phyloP scores from a whole-genome alignment of 495 filamentous ascomycete species.

The Neurospora discreta region DNA sequence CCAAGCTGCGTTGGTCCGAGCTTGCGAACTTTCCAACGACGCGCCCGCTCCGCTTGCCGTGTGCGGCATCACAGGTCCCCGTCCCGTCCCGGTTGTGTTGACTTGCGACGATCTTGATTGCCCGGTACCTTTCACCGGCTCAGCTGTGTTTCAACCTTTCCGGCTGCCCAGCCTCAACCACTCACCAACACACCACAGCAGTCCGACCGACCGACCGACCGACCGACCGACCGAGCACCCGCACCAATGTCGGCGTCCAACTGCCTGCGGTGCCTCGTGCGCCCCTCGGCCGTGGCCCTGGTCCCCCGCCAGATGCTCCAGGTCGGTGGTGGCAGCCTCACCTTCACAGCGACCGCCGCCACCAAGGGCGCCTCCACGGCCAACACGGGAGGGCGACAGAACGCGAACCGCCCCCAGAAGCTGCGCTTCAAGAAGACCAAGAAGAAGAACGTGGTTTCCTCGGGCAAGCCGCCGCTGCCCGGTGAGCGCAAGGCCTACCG shows the following conservation, averaged over 20 bases:
- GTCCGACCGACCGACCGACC: not conserved
- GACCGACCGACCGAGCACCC: slow-evolving; percentile 5
- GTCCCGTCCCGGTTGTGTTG: not conserved
- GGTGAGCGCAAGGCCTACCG: slow-evolving; percentile 81
- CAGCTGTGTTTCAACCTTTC: not conserved
- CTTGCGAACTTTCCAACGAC: slow-evolving; percentile 4
- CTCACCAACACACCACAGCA: not conserved
- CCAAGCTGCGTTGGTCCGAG: slow-evolving; percentile 1
- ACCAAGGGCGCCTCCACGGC: slow-evolving; percentile 1
- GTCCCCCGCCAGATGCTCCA: not conserved
- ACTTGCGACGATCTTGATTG: not conserved
- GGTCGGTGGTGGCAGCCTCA: not conserved
- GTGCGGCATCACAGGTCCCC: not conserved
- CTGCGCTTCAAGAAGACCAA: slow-evolving; percentile 38
- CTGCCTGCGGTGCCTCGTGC: slow-evolving; percentile 57
- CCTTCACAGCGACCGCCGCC: not conserved
- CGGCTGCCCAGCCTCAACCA: not conserved
- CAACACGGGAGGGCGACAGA: slow-evolving; percentile 12
- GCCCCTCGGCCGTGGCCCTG: slow-evolving; percentile 35
- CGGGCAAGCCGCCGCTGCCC: slow-evolving; percentile 42
- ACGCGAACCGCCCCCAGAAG: slow-evolving; percentile 24
- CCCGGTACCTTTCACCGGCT: not conserved
- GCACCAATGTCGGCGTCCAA: slow-evolving; percentile 58
- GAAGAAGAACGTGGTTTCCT: slow-evolving; percentile 37
- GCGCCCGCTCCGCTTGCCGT: not conserved